A percentile compares a stretch with the other conserved stretches of the same genome.
These are phyloP conservation scores for Astrothelium subdiscretum DNA, from an alignment of 495 filamentous ascomycete genomes.

Conservation along the genomic window DNA sequence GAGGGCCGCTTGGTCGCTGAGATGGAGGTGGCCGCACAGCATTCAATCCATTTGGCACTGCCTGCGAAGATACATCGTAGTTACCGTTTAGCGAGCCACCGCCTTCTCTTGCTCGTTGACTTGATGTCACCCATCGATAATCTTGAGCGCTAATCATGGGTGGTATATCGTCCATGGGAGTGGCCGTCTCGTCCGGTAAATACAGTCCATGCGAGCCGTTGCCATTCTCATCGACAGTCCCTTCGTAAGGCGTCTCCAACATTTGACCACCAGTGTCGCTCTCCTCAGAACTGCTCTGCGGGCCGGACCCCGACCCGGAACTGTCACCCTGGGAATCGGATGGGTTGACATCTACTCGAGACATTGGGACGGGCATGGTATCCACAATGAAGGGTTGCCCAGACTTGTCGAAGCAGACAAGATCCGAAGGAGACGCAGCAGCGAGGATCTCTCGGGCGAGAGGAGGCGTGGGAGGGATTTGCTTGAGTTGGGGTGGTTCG, in stretches of 20 bases:
- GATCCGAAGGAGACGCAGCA: not conserved
- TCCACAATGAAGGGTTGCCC: conserved; percentile 2
- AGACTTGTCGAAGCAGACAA: not conserved
- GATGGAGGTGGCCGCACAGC: not conserved
- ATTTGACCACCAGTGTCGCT: not conserved
- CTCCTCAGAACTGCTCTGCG: not conserved
- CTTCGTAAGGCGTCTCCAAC: not conserved
- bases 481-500: not conserved
- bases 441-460: not conserved
- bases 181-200: not conserved
- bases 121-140: not conserved
- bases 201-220: not conserved
- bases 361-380: not conserved
- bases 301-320: not conserved
- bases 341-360: not conserved
- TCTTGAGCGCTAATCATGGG: not conserved
- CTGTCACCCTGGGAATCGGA: not conserved
- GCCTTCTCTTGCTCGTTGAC: not conserved
- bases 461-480: not conserved
- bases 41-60: not conserved
- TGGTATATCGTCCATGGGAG: not conserved
- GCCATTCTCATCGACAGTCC: not conserved
- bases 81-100: not conserved
- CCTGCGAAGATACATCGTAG: not conserved
- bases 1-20: conserved; percentile 2